Base-by-base conservation (phyloP, 345 rosid species). In the Pseudoturritis turrita region DNA sequence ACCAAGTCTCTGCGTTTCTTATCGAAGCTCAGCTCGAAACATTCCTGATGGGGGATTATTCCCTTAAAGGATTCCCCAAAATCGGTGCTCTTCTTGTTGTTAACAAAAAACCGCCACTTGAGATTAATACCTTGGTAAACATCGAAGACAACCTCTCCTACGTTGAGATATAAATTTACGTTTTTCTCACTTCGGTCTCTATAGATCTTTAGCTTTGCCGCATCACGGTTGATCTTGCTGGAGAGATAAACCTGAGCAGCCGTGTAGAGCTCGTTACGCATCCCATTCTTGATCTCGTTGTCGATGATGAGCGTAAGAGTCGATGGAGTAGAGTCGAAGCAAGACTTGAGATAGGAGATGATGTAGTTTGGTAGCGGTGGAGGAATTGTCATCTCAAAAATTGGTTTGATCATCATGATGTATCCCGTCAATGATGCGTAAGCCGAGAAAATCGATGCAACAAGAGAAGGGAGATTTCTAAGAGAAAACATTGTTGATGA, bases 191-290 rank as follows among this genome's bases (percentile, higher is more conserved):
- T 77, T 2, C 64, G 78, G 62, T 73, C 72, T 53, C 81, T 85
- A 69, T 68, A 41, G 6, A 88, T 75, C 12, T 58, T 81, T 54
- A 86, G 80, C 44, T 73, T 66, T 19, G 53, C 45, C 0, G 82
- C 84, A 49, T 68, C 69, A 31, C 79, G 82, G 23, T 79, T 75
- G 33, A 86, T 52, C 62, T 81, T 87, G 47, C 83, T 70, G 64
- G 82, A 61, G 36, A 87, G 19, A 77, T 85, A 87, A 6, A 25
- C 14, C 40, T 82, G 78, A 0, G 84, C 70, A 0, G 86, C 86
- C 2, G 68, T 69, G 18, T 56, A 85, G 26, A 87, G 40, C 72
- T 80, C 80, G 79, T 87, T 33, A 33, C 10, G 8, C 36, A 33
- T 33, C 36, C 36, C 36, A 33, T 33, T 33, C 36, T 33, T 33